phyloP scores from a whole-genome alignment of 257 asterid species.

The Solanum lycopersicoides region DNA sequence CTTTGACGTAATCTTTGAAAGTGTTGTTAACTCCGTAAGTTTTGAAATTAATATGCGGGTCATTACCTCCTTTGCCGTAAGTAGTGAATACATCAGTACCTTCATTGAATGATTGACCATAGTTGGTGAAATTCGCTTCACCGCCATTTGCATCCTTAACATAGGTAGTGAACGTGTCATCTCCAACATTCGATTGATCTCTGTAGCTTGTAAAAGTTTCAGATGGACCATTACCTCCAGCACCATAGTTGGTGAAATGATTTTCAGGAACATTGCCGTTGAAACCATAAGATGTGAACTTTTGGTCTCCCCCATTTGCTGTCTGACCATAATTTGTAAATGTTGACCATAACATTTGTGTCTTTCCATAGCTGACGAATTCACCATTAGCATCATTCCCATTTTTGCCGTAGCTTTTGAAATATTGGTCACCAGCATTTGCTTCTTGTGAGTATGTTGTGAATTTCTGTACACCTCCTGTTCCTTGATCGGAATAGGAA shows the following conservation, averaged over 20 bases:
- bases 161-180: conserved; percentile 55
- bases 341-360: conserved; percentile 48
- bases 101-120: conserved; percentile 60
- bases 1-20: conserved; percentile 48
- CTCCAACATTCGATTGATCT: conserved; percentile 66
- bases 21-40: conserved; percentile 53
- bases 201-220: conserved; percentile 54
- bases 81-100: conserved; percentile 65
- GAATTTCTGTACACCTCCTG: conserved; percentile 54
- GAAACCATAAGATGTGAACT: conserved; percentile 43
- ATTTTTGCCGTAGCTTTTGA: conserved; percentile 59
- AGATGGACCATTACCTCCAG: conserved; percentile 39
- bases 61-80: conserved; percentile 36
- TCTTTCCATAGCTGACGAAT: conserved; percentile 47
- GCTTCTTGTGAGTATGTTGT: conserved; percentile 8
- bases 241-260: conserved; percentile 45
- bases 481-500: conserved; percentile 49
- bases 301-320: conserved; percentile 37
- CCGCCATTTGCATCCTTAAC: conserved; percentile 44
- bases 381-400: conserved; percentile 46
- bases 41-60: conserved; percentile 27
- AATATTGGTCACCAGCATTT: conserved; percentile 51
- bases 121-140: conserved; percentile 29
- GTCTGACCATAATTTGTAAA: conserved; percentile 57
- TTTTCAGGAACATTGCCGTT: conserved; percentile 43